Evolutionary conservation across 2,329 filamentous ascomycete genomes (phyloP).

Genomic region (Scorias spongiosa): DNA sequence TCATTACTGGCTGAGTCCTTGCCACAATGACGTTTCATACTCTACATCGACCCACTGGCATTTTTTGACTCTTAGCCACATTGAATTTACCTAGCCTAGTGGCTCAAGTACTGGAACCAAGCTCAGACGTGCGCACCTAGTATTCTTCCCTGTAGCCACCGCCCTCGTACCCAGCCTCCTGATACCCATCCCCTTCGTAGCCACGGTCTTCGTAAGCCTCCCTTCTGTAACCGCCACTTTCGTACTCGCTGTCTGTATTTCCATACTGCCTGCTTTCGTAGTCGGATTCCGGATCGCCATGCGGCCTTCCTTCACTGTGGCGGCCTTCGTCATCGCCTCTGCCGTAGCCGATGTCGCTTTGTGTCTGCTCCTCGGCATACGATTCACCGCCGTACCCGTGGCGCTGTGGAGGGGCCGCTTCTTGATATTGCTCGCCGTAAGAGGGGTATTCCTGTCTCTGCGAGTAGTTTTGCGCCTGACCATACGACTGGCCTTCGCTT

Average conservation of each 20-base stretch:
- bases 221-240: constrained; percentile 37
- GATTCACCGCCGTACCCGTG: too few species aligned
- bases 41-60: too few species aligned
- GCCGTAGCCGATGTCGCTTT: constrained; percentile 3
- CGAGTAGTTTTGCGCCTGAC: not conserved
- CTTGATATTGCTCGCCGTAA: too few species aligned
- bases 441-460: not conserved
- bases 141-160: too few species aligned
- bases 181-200: constrained; percentile 38
- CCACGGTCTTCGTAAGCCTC: constrained; percentile 43
- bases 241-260: not conserved
- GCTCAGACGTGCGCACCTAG: too few species aligned
- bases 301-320: not conserved
- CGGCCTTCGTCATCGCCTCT: constrained; percentile 2
- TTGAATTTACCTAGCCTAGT: too few species aligned
- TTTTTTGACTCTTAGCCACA: too few species aligned
- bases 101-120: too few species aligned
- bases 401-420: too few species aligned
- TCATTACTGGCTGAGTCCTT: too few species aligned
- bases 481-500: not conserved
- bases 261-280: not conserved
- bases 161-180: constrained; percentile 4
- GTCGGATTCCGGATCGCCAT: not conserved
- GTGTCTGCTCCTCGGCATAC: too few species aligned
- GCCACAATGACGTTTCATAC: too few species aligned